Evolutionary conservation across 345 rosid genomes (phyloP).

Genomic region (Turnera subulata): DNA sequence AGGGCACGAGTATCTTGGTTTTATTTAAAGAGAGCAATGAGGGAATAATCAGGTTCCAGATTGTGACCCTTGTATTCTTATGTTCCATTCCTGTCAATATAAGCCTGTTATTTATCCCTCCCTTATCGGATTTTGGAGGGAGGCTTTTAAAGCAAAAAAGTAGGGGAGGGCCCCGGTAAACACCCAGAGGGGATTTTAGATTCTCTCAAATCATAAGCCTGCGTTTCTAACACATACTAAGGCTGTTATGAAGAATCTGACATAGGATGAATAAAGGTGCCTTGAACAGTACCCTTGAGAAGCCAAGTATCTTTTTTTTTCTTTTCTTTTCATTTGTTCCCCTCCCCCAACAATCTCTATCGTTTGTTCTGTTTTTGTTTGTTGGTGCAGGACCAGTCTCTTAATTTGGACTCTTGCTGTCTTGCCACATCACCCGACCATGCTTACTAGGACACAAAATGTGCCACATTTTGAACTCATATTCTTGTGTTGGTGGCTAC

Average conservation of each 20-base stretch:
- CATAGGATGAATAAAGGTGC: slow-evolving; percentile 52
- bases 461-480: background rate
- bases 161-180: slow-evolving; percentile 50
- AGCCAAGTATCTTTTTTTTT: slow-evolving; percentile 72
- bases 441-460: slow-evolving; percentile 29
- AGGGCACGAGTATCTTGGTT: slow-evolving; percentile 35
- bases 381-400: slow-evolving; percentile 20
- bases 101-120: slow-evolving; percentile 46
- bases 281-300: slow-evolving; percentile 51
- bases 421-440: slow-evolving; percentile 38
- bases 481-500: too few species aligned
- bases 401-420: slow-evolving; percentile 17
- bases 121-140: slow-evolving; percentile 40
- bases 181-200: slow-evolving; percentile 38
- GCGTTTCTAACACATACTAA: slow-evolving; percentile 56
- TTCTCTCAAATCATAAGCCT: slow-evolving; percentile 58
- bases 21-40: slow-evolving; percentile 30
- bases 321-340: slow-evolving; percentile 23
- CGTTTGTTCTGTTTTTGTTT: slow-evolving; percentile 53
- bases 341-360: slow-evolving; percentile 29
- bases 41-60: slow-evolving; percentile 13
- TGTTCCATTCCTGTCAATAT: slow-evolving; percentile 55
- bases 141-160: slow-evolving; percentile 55
- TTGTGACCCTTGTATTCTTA: slow-evolving; percentile 32
- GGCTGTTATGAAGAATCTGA: slow-evolving; percentile 77